Conservation (phyloP, 2,329 filamentous ascomycete species). For the Colletotrichum cuscutae region DNA sequence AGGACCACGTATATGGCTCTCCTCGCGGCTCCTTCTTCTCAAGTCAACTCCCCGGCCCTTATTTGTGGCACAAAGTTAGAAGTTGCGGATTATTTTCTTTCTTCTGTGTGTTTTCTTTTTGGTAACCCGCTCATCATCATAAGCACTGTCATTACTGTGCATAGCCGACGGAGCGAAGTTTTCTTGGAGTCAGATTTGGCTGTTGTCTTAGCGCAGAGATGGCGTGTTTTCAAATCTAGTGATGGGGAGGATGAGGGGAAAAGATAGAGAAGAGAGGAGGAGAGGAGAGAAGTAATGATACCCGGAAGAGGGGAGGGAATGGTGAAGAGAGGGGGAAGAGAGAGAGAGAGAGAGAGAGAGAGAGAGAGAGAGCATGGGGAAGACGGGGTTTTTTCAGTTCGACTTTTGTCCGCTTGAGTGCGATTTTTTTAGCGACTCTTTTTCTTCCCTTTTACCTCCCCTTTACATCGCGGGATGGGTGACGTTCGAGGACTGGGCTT, state of each 20-base stretch:
- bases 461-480: neutral
- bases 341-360: neutral
- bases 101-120: too few species aligned
- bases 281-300: constrained; percentile 17
- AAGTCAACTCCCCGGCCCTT: neutral
- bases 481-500: neutral
- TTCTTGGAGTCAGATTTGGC: neutral
- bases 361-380: neutral
- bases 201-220: neutral
- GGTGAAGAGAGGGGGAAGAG: neutral
- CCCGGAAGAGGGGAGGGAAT: constrained; percentile 3
- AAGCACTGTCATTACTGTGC: constrained; percentile 24
- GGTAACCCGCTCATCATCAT: neutral
- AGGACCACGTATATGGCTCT: neutral
- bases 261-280: neutral
- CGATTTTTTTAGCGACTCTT: neutral
- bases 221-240: neutral
- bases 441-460: neutral
- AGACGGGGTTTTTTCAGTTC: neutral
- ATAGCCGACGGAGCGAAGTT: constrained; percentile 23
- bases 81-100: neutral
- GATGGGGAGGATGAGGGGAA: neutral
- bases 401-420: neutral
- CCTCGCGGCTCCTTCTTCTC: neutral
- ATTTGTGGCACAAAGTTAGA: too few species aligned